Percentiles rank a stretch among this genome's conserved stretches.
phyloP scores from a whole-genome alignment of 495 filamentous ascomycete genomes.

The Penicillium silybi region DNA sequence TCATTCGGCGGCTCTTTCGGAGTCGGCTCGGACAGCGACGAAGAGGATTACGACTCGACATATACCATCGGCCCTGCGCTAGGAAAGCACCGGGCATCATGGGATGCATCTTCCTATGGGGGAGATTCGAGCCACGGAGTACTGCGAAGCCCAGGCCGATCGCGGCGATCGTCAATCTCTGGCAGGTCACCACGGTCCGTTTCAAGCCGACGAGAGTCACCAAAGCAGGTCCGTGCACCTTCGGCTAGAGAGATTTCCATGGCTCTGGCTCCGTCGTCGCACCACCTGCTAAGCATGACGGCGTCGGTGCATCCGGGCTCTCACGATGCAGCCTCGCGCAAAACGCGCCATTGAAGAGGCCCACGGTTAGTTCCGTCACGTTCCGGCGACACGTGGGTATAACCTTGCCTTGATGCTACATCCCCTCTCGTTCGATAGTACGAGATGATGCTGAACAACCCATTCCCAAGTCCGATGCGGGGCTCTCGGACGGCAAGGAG shows the following conservation, averaged over 20 bases:
- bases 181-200: slow-evolving; percentile 7
- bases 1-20: slow-evolving; percentile 11
- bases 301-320: slow-evolving; percentile 17
- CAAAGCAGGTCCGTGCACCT: slow-evolving; percentile 13
- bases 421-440: background rate
- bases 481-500: background rate
- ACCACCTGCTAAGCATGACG: slow-evolving; percentile 31
- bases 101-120: slow-evolving; percentile 14
- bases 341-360: slow-evolving; percentile 8
- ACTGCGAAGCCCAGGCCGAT: slow-evolving; percentile 13
- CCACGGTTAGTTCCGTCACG: background rate
- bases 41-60: slow-evolving; percentile 12
- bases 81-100: slow-evolving; percentile 8
- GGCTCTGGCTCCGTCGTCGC: slow-evolving; percentile 28
- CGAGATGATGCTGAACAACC: background rate
- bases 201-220: slow-evolving; percentile 10
- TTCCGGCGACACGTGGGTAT: background rate
- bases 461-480: background rate
- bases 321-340: slow-evolving; percentile 15
- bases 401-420: too few relatives aligned
- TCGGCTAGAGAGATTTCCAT: slow-evolving; percentile 20
- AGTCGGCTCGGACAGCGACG: slow-evolving; percentile 25
- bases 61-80: slow-evolving; percentile 4
- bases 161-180: slow-evolving; percentile 22
- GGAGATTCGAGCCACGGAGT: slow-evolving; percentile 1